phyloP scores from a whole-genome alignment of 352 stramenopile species.

The Phytophthora podocarpi region DNA sequence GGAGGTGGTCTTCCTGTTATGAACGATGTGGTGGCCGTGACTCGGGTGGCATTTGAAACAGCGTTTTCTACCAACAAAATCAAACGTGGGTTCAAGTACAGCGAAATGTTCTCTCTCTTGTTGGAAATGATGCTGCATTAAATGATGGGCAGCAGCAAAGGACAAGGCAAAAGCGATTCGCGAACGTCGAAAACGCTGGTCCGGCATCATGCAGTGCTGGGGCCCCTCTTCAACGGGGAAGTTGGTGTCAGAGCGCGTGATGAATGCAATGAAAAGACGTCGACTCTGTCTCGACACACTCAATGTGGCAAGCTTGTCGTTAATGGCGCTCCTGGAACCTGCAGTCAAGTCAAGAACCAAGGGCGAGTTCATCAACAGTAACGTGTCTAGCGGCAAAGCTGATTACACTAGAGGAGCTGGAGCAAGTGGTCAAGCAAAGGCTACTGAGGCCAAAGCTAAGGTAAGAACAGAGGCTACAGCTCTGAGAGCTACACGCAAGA shows the following conservation, averaged over 20 bases:
- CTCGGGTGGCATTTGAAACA: not conserved
- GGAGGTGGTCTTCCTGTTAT: not conserved
- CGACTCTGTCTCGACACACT: constrained; percentile 3
- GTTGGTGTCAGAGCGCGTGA: not conserved
- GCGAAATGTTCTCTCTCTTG: constrained; percentile 1
- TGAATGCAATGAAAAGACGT: constrained; percentile 6
- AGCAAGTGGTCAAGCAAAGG: not conserved
- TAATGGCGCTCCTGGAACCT: constrained; percentile 7
- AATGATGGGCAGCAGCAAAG: not conserved
- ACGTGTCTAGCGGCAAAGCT: constrained; percentile 2
- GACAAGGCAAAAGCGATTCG: no score
- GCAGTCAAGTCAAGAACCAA: not conserved
- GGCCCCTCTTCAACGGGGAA: constrained; percentile 9
- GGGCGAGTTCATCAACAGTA: constrained; percentile 2
- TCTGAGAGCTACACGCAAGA: no score
- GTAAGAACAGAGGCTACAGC: not conserved
- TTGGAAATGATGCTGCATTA: constrained; percentile 11
- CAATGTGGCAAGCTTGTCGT: not conserved
- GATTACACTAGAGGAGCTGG: constrained; percentile 1
- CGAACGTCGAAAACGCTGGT: not conserved
- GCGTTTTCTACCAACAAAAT: not conserved
- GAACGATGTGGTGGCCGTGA: not conserved
- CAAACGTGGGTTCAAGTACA: not conserved
- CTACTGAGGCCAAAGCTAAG: not conserved
- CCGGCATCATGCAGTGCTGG: not conserved